phyloP scores from a whole-genome alignment of 1,284 basidiomycete genomes.

The Ganoderma sp. region DNA sequence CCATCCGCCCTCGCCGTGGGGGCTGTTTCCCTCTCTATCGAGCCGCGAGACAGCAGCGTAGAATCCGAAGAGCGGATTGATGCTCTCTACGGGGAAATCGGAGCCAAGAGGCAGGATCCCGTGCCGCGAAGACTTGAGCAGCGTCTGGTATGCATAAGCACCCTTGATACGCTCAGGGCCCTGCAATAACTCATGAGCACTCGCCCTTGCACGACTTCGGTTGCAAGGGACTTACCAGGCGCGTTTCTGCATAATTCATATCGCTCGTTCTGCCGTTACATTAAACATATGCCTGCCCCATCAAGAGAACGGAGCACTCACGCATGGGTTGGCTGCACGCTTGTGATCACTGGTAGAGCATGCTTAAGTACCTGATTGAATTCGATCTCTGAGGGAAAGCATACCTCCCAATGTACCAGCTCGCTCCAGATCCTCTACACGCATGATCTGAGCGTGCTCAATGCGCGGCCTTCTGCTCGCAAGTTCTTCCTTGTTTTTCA shows the following conservation, averaged over 20 bases:
- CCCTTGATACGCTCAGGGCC: constrained; percentile 81
- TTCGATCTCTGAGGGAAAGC: constrained; percentile 31
- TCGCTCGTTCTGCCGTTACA: constrained; percentile 73
- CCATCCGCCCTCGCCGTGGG: constrained; percentile 85
- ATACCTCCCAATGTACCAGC: constrained; percentile 75
- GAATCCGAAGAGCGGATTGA: constrained; percentile 83
- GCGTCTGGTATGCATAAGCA: constrained; percentile 87
- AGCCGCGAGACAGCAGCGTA: constrained; percentile 86
- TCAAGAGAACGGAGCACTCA: constrained; percentile 45
- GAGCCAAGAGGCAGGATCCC: constrained; percentile 80
- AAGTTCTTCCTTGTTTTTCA: constrained; percentile 40
- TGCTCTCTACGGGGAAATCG: constrained; percentile 90
- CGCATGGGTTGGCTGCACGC: constrained; percentile 94
- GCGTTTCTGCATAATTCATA: constrained; percentile 88
- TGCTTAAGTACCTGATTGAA: background rate
- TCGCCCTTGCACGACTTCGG: background rate
- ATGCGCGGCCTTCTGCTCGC: constrained; percentile 71
- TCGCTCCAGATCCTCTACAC: constrained; percentile 68
- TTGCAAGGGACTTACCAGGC: constrained; percentile 57
- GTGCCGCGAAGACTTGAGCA: constrained; percentile 62
- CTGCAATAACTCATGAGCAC: constrained; percentile 43
- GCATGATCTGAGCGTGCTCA: constrained; percentile 92
- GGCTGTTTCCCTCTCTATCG: constrained; percentile 71
- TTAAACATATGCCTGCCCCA: constrained; percentile 13
- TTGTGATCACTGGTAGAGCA: constrained; percentile 73